Percentiles rank a stretch among this genome's conserved stretches.
Conservation (phyloP, 2,329 filamentous ascomycete species). For the Talaromyces piceae region DNA sequence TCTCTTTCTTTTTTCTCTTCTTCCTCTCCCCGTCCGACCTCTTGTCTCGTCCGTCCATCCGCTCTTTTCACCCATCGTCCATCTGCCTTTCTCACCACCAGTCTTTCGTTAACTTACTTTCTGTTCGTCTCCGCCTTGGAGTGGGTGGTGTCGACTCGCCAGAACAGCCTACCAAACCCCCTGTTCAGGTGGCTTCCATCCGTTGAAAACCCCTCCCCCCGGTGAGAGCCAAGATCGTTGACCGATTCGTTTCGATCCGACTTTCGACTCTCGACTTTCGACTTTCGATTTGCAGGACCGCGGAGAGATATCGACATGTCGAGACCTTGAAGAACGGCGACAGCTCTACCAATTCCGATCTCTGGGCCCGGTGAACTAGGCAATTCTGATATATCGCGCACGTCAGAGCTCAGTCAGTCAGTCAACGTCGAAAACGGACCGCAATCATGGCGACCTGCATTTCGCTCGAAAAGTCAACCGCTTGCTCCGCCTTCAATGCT, state of each 20-base stretch:
- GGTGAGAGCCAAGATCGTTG: not conserved
- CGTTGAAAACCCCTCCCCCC: not conserved
- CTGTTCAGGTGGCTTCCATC: not conserved
- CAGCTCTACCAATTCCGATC: not conserved
- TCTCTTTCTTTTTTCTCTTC: constrained; percentile 7
- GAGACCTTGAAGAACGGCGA: not conserved
- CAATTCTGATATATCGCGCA: not conserved
- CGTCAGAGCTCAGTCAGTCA: not conserved
- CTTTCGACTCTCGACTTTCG: not conserved
- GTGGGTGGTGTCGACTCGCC: not conserved
- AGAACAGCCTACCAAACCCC: not conserved
- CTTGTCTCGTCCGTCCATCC: not conserved
- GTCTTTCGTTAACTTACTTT: not conserved
- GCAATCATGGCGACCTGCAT: constrained; percentile 50
- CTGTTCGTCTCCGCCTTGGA: not conserved
- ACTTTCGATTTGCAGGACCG: not conserved
- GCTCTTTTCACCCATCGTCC: constrained; percentile 1
- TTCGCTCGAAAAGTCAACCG: constrained; percentile 60
- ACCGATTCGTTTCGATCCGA: not conserved
- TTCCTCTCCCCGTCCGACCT: not conserved
- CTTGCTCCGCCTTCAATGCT: constrained; percentile 64
- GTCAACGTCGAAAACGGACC: constrained; percentile 19
- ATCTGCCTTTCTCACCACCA: not conserved
- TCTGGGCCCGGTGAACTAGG: not conserved
- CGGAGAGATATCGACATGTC: constrained; percentile 3